Evolutionary conservation across 768 basidiomycete genomes (phyloP).

Genomic region (Podaxis sp.): DNA sequence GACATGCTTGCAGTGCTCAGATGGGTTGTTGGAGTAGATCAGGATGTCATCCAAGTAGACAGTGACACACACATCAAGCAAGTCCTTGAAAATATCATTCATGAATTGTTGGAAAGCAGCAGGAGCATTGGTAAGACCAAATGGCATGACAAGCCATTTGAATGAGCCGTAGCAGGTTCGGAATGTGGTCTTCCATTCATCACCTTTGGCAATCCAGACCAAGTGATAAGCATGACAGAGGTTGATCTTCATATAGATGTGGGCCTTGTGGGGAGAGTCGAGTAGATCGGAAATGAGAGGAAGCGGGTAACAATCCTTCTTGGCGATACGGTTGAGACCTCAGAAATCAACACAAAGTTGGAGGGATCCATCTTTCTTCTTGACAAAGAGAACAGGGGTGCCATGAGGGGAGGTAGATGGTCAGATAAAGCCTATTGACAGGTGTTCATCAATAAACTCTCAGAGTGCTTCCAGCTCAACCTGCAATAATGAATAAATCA

Average conservation of each 20-base stretch:
- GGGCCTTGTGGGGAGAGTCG: slow-evolving; percentile 23
- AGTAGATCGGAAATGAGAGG: no score
- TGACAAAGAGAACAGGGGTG: no score
- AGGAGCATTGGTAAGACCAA: slow-evolving; percentile 31
- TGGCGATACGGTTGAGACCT: slow-evolving; percentile 21
- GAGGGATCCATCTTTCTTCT: no score
- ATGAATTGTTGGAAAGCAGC: slow-evolving; percentile 44
- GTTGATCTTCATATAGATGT: slow-evolving; percentile 34
- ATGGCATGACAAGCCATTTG: no score
- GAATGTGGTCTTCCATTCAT: slow-evolving; percentile 47
- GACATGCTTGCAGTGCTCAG: no score
- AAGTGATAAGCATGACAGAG: slow-evolving; percentile 37
- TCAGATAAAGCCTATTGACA: background rate
- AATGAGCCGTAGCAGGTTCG: slow-evolving; percentile 29
- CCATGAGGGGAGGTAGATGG: background rate
- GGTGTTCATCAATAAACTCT: background rate
- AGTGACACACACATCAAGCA: slow-evolving; percentile 36
- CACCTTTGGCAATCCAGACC: slow-evolving; percentile 35
- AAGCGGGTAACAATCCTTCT: background rate
- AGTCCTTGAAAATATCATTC: slow-evolving; percentile 36
- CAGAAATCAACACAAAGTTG: background rate
- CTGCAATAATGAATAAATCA: no score
- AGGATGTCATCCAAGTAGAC: slow-evolving; percentile 29
- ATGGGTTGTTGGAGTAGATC: slow-evolving; percentile 14
- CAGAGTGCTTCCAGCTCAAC: background rate